A percentile compares a stretch with the other conserved stretches of the same genome.
Evolutionary conservation across 768 basidiomycete species (phyloP).

Genomic region (Hygrophoropsis aurantiaca): DNA sequence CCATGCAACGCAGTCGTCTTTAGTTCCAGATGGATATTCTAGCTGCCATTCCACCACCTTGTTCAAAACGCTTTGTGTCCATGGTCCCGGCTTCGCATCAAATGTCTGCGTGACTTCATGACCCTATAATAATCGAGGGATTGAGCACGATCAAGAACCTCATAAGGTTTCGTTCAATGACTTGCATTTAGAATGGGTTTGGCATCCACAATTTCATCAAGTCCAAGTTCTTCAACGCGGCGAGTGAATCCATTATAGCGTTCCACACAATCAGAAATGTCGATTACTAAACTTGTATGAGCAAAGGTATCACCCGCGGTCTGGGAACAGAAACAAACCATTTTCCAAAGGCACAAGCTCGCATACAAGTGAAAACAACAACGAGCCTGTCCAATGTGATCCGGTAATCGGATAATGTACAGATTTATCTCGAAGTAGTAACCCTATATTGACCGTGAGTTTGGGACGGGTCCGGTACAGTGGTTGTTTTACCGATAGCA

Average conservation of each 20-base stretch:
- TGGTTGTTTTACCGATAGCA: conserved; percentile 49
- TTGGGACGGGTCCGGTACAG: too few relatives aligned
- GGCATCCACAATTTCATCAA: conserved; percentile 62
- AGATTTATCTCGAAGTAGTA: conserved; percentile 62
- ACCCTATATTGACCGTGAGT: conserved; percentile 40
- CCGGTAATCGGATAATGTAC: conserved; percentile 66
- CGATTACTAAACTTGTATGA: conserved; percentile 30
- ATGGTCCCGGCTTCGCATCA: conserved; percentile 61
- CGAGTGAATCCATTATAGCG: conserved; percentile 66
- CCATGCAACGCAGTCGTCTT: conserved; percentile 72
- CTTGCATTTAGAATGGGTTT: conserved; percentile 80
- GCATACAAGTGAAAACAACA: conserved; percentile 74
- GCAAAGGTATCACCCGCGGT: conserved; percentile 39
- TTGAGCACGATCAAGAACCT: not conserved
- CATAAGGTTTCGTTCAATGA: conserved; percentile 2
- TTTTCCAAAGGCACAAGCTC: conserved; percentile 63
- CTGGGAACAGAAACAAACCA: conserved; percentile 21
- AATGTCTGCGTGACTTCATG: conserved; percentile 59
- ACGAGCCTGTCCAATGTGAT: conserved; percentile 66
- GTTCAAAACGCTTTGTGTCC: conserved; percentile 64
- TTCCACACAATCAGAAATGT: conserved; percentile 49
- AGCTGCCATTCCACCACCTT: conserved; percentile 85
- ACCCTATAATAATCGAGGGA: conserved; percentile 56
- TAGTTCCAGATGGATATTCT: conserved; percentile 63
- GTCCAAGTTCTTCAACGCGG: conserved; percentile 58